Conservation (phyloP, 164 flowering plant species). For the Chloranthus sessilifolius region DNA sequence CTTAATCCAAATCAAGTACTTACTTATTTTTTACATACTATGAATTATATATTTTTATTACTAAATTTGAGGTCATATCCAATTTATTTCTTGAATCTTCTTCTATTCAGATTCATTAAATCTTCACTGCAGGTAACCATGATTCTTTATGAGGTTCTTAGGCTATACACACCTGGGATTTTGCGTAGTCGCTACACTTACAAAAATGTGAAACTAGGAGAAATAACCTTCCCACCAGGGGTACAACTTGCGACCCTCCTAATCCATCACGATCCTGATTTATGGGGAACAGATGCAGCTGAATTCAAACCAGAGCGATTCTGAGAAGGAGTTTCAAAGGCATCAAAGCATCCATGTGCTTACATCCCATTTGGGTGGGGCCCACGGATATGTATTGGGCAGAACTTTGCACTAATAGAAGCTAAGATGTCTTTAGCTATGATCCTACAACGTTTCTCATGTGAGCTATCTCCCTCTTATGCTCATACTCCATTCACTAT, state of each 20-base stretch:
- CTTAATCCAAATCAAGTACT: neutral
- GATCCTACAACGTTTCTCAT: conserved; percentile 11
- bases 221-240: conserved; percentile 5
- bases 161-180: conserved; percentile 7
- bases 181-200: conserved; percentile 6
- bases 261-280: conserved; percentile 12
- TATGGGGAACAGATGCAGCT: conserved; percentile 17
- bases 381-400: conserved; percentile 15
- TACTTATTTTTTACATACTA: neutral
- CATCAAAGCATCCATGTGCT: conserved; percentile 13
- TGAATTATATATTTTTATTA: neutral
- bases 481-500: conserved; percentile 10
- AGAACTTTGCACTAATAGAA: conserved; percentile 11
- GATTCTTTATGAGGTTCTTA: conserved; percentile 15
- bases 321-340: conserved; percentile 10
- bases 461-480: conserved; percentile 14
- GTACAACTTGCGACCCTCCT: conserved; percentile 7
- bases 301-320: conserved; percentile 15
- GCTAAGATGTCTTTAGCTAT: conserved; percentile 15
- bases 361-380: conserved; percentile 15
- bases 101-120: too few relatives aligned
- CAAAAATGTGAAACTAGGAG: conserved; percentile 8
- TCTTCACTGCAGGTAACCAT: conserved; percentile 9
- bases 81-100: too few relatives aligned
- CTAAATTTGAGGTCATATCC: too few relatives aligned